phyloP scores from a whole-genome alignment of 1,284 basidiomycete species.

The Vanrija humicola region DNA sequence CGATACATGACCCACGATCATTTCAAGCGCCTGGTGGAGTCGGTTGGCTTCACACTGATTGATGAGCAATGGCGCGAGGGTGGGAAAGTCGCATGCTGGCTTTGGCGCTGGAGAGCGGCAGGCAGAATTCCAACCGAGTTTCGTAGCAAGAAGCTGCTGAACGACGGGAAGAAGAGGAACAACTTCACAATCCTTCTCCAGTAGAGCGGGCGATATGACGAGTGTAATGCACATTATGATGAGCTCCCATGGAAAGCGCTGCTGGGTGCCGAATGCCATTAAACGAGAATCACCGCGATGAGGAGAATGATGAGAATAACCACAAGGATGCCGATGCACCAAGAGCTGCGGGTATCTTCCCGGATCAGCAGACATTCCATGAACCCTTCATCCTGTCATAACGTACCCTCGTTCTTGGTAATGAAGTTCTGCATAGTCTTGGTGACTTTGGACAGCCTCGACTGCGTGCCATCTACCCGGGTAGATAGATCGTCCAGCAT shows the following conservation, averaged over 20 bases:
- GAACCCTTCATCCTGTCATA: background rate
- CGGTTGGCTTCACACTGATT: slow-evolving; percentile 62
- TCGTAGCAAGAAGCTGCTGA: slow-evolving; percentile 58
- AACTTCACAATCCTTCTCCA: slow-evolving; percentile 63
- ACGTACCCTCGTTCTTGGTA: slow-evolving; percentile 70
- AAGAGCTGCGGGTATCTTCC: slow-evolving; percentile 65
- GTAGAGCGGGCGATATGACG: background rate
- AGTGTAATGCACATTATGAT: no score
- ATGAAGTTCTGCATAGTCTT: slow-evolving; percentile 72
- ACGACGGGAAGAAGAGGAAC: slow-evolving; percentile 64
- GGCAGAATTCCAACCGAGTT: background rate
- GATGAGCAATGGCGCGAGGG: slow-evolving; percentile 58
- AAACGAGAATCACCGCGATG: slow-evolving; percentile 56
- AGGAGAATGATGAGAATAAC: slow-evolving; percentile 55
- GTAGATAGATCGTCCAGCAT: slow-evolving; percentile 76
- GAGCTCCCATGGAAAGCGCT: no score
- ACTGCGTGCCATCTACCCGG: slow-evolving; percentile 68
- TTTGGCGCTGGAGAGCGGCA: slow-evolving; percentile 31
- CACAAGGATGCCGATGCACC: slow-evolving; percentile 61
- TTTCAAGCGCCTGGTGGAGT: slow-evolving; percentile 58
- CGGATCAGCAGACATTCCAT: background rate
- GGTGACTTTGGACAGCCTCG: slow-evolving; percentile 66
- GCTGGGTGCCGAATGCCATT: background rate
- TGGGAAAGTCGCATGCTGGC: slow-evolving; percentile 48
- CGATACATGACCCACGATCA: slow-evolving; percentile 66